A percentile compares a stretch with the other conserved stretches of the same genome.
These are phyloP conservation scores for Botrytis porri DNA, from an alignment of 2,329 filamentous ascomycete genomes.

Conservation along the genomic window DNA sequence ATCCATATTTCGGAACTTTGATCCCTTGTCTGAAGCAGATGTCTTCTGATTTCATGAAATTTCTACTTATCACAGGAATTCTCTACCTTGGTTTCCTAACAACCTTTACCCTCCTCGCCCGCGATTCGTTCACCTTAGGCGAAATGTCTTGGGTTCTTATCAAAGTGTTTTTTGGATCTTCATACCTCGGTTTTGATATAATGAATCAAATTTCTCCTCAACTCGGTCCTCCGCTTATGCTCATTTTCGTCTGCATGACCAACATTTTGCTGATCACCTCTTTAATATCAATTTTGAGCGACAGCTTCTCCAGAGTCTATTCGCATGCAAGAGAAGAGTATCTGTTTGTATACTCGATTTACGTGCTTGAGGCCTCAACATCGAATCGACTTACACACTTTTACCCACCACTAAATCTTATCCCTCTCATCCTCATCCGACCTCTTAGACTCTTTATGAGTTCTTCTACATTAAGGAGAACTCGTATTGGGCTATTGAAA, in stretches of 20 bases:
- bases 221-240: conserved; percentile 37
- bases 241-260: conserved; percentile 71
- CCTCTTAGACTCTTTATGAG: conserved; percentile 68
- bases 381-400: conserved; percentile 68
- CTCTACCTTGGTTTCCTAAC: conserved; percentile 87
- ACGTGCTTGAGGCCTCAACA: conserved; percentile 64
- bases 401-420: conserved; percentile 70
- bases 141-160: conserved; percentile 75
- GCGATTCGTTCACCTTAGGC: conserved; percentile 60
- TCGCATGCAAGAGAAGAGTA: conserved; percentile 62
- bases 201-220: conserved; percentile 29
- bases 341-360: conserved; percentile 69
- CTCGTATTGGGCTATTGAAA: conserved; percentile 60
- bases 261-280: conserved; percentile 78
- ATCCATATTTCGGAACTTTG: conserved; percentile 85
- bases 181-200: conserved; percentile 37
- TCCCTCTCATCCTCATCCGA: conserved; percentile 68
- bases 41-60: conserved; percentile 88
- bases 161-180: conserved; percentile 76
- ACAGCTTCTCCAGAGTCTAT: conserved; percentile 53
- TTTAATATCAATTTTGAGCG: conserved; percentile 73
- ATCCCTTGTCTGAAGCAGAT: conserved; percentile 92
- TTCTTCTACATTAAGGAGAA: conserved; percentile 60
- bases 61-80: conserved; percentile 74
- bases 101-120: conserved; percentile 76